These are phyloP conservation scores for Neophaeococcomyces aloes DNA, from an alignment of 2,329 filamentous ascomycete species.

Conservation along the genomic window DNA sequence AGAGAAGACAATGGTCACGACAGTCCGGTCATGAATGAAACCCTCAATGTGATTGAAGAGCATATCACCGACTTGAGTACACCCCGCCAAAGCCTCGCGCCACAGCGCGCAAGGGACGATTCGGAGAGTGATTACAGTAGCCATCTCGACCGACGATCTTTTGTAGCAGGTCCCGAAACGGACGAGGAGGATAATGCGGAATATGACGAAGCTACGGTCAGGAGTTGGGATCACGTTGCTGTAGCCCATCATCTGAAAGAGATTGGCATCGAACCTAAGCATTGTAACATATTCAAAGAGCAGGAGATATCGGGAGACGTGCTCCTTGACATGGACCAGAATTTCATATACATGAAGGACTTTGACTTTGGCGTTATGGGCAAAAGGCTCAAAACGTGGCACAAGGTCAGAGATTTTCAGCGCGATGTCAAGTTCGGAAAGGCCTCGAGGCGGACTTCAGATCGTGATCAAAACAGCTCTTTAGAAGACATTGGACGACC, in stretches of 20 bases:
- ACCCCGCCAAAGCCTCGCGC: constrained; percentile 42
- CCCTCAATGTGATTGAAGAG: constrained; percentile 89
- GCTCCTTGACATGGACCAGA: constrained; percentile 86
- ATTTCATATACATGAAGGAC: constrained; percentile 87
- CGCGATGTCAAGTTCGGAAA: constrained; percentile 63
- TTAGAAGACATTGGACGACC: constrained; percentile 33
- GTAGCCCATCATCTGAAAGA: constrained; percentile 85
- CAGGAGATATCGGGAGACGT: constrained; percentile 96
- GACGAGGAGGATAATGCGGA: constrained; percentile 74
- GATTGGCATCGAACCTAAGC: constrained; percentile 71
- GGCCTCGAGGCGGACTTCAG: constrained; percentile 26
- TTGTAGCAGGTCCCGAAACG: constrained; percentile 87
- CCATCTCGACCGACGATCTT: constrained; percentile 63
- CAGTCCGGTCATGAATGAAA: constrained; percentile 83
- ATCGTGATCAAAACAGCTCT: constrained; percentile 22
- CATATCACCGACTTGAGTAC: constrained; percentile 81
- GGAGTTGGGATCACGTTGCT: constrained; percentile 65
- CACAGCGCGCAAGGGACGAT: constrained; percentile 30
- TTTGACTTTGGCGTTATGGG: constrained; percentile 90
- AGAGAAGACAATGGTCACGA: constrained; percentile 48
- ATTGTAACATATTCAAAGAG: constrained; percentile 88
- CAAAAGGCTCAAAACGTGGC: constrained; percentile 83
- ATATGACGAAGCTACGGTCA: constrained; percentile 65
- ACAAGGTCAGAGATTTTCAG: constrained; percentile 86
- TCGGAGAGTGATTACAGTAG: constrained; percentile 87